Base-by-base conservation (phyloP, 176 grass and related monocot species). In the barley (Hordeum vulgare) region DNA sequence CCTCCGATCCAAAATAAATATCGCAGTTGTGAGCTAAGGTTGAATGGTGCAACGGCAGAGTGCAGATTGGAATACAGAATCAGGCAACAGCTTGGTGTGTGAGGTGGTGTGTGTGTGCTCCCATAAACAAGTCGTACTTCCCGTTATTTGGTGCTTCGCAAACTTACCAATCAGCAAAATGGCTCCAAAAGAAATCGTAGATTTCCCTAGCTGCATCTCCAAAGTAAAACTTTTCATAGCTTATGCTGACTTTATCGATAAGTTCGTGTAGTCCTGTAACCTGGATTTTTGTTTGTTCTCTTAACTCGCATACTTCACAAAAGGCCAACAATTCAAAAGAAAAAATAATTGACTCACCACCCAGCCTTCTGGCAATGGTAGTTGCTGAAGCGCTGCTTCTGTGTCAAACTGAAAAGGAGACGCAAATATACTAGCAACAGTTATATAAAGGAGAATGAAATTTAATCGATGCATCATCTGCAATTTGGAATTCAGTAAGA, bases 121-220 rank as follows among this genome's bases (percentile, higher is more conserved):
- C 15, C 47, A 51, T 51, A 64, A 81, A 75, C 39, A 84, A 76
- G 40, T 14, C 36, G 36, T 21, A 39, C 9, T 17, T 75, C 23
- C 18, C 66, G 58, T 15, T 79, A 8, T 78, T 82, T 29, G 63
- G 44, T 58, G 66, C n/a, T 65, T 21, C 11, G 11, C 24, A 67
- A 86, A 56, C 85, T 92, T 94, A 97, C 96, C 96, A 98, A 77
- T 98, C 96, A 89, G 96, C 96, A 89, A 95, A 98, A 71, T 95
- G 91, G 36, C 85, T 89, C 96, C 96, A 98, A 80, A 98, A 95
- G 71, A 95, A 98, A 74, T 98, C 93, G 72, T 98, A 98, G 66
- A 98, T 98, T 85, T 98, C 96, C 85, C 93, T 93, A 85, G 93
- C 96, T 83, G 93, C 96, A 86, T 98, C 96, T 86, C 90, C 90